These are phyloP conservation scores for Amanita molliuscula DNA, from an alignment of 768 basidiomycete genomes.

Conservation along the genomic window DNA sequence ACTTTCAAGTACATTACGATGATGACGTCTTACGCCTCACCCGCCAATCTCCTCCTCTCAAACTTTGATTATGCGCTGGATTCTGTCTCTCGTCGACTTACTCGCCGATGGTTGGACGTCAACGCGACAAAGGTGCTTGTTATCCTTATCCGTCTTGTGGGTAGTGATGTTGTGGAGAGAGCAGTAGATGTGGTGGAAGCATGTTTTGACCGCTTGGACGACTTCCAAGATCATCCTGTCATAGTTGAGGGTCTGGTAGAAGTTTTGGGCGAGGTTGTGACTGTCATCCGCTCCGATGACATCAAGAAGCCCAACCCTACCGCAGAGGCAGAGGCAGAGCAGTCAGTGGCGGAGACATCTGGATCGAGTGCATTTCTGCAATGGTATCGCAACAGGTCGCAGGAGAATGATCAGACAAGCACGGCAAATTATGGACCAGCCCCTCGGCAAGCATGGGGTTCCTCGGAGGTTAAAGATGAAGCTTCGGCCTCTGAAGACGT, in stretches of 20 bases:
- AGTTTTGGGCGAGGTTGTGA: conserved; percentile 78
- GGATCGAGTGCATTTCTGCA: conserved; percentile 41
- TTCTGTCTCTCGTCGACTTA: conserved; percentile 75
- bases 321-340: conserved; percentile 4
- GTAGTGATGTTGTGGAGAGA: conserved; percentile 75
- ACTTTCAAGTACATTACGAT: conserved; percentile 61
- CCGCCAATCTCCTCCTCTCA: conserved; percentile 79
- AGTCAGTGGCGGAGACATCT: conserved; percentile 7
- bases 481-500: conserved; percentile 9
- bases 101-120: conserved; percentile 71
- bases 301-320: conserved; percentile 18
- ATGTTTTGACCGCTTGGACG: conserved; percentile 93
- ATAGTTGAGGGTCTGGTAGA: conserved; percentile 83
- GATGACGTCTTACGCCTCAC: conserved; percentile 81
- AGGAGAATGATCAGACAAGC: conserved; percentile 26
- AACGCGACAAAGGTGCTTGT: conserved; percentile 85
- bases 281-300: conserved; percentile 52
- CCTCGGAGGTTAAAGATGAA: conserved; percentile 12
- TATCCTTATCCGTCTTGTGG: conserved; percentile 79
- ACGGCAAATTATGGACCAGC: conserved; percentile 46
- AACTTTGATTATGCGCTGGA: conserved; percentile 98
- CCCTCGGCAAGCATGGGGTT: conserved; percentile 50
- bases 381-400: conserved; percentile 51
- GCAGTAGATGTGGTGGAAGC: conserved; percentile 95
- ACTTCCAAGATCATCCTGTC: conserved; percentile 86